Evolutionary conservation across 805 yeast genomes (phyloP), one percentile per base, ranked within the genome.

Genomic region (Nakazawaea laoshanensis): DNA sequence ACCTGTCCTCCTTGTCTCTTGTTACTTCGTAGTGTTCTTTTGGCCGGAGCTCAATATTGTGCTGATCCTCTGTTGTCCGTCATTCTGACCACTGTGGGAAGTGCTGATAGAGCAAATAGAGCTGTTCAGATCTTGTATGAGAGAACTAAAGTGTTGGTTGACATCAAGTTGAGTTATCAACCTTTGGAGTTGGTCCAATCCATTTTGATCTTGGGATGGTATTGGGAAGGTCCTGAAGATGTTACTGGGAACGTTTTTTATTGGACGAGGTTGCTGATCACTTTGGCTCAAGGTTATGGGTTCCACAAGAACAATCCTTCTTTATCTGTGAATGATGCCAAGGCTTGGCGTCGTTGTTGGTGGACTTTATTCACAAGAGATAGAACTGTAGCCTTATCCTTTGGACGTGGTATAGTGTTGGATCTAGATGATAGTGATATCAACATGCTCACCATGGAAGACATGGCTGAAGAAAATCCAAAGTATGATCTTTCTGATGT

Each of bases 311-410:
- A 22, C n/a, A 30, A 30, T 11, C 17, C 23, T 7, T 22, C 22
- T 11, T 11, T 18, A 13, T 10, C 22, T 8, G 29, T 62, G 27
- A 59, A 57, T 44, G 32, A 36, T 19, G n/a, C 24, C 13, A 67
- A 72, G 39, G 49, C 70, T 30, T 73, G 79, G 71, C 62, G 76
- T 39, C 60, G 82, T 24, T 59, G 76, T 13, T 83, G 87, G 85
- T 83, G 94, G 94, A 63, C 74, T 40, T 55, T 84, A 14, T 78
- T 77, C 50, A 70, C 74, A 38, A 75, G 83, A 44, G 94, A 83
- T 52, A 59, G 85, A 16, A 61, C 70, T 25, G 73, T 76, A 7
- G 75, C 87, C 2, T 67, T 79, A 32, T 84, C 87, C 0, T 75
- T 76, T 53, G 88, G 92, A 11, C 63, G 87, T 36, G 92, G 94